These are phyloP conservation scores for Nephelium lappaceum DNA, from an alignment of 345 rosid genomes.

Conservation along the genomic window DNA sequence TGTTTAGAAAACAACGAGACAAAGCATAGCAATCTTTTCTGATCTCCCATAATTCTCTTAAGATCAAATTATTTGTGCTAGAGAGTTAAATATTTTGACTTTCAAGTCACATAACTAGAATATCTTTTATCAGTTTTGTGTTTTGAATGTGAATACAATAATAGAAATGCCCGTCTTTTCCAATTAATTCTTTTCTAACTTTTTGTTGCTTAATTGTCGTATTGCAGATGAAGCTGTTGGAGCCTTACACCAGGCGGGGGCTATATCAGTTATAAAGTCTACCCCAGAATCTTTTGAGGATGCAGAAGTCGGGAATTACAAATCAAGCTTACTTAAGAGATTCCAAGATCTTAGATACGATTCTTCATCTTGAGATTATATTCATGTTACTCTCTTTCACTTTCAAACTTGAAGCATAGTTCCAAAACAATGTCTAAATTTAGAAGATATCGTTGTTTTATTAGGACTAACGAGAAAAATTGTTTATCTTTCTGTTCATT, in stretches of 20 bases:
- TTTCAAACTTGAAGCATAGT: background rate
- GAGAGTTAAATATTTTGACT: no score
- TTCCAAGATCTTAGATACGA: constrained; percentile 54
- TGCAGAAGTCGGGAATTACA: constrained; percentile 54
- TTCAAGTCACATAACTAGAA: background rate
- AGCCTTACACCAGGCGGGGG: constrained; percentile 62
- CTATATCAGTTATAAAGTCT: constrained; percentile 53
- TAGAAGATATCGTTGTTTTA: background rate
- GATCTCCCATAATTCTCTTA: background rate
- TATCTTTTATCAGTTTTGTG: background rate
- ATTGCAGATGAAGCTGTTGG: constrained; percentile 75
- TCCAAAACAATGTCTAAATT: background rate
- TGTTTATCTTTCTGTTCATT: background rate
- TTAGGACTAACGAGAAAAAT: background rate
- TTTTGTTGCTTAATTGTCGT: background rate
- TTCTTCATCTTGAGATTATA: constrained; percentile 25
- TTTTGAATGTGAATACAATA: background rate
- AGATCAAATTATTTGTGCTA: background rate
- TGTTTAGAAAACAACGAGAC: background rate
- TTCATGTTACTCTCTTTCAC: background rate
- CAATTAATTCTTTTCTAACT: background rate
- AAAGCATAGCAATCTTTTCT: background rate
- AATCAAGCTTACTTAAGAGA: constrained; percentile 62
- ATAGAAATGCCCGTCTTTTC: background rate
- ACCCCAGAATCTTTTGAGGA: constrained; percentile 57